Evolutionary conservation across 345 rosid species (phyloP), one percentile per base, ranked within the genome.

Genomic region (Ricinus communis): DNA sequence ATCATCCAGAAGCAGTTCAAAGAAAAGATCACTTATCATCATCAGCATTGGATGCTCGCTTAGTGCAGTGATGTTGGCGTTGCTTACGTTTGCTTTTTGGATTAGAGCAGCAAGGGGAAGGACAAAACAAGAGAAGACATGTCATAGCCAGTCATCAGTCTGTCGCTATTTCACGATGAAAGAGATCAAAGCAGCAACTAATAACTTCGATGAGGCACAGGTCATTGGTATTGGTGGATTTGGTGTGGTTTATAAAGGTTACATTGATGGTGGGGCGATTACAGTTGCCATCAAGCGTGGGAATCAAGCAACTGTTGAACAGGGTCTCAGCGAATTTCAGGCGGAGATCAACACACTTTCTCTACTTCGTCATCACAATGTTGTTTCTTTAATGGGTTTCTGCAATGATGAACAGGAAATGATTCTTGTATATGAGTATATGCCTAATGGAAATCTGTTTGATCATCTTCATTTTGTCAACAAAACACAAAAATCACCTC

Each of bases 341-440:
- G 15, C 63, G 31, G 75, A 72, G 41, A 72, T 72, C 45, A 16
- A 7, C 11, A 52, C 57, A 9, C 57, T 72, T 19, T 72, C 69
- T 40, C 51, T 40, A 5, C 69, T 72, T 15, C 38, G 31, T 12
- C 75, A 72, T 31, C 38, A 33, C 5, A 65, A 72, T 41, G 11
- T 72, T 43, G 75, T 72, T 22, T 63, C 75, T 52, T 18, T 72
- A 30, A 8, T 72, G 4, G 69, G 75, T 11, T 72, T 43, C 14
- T 72, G 69, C 69, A 28, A 15, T 0, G 75, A 72, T 11, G 63
- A 59, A 5, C 27, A 54, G 14, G 69, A 62, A 38, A 71, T 62
- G 75, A 71, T 62, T 5, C 62, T 71, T 12, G 75, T 63, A 2
- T 63, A 72, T 0, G 75, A 63, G 43, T 71, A 71, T 24, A 63